Conservation (phyloP, 768 basidiomycete species). For the Termitomyces sp. region DNA sequence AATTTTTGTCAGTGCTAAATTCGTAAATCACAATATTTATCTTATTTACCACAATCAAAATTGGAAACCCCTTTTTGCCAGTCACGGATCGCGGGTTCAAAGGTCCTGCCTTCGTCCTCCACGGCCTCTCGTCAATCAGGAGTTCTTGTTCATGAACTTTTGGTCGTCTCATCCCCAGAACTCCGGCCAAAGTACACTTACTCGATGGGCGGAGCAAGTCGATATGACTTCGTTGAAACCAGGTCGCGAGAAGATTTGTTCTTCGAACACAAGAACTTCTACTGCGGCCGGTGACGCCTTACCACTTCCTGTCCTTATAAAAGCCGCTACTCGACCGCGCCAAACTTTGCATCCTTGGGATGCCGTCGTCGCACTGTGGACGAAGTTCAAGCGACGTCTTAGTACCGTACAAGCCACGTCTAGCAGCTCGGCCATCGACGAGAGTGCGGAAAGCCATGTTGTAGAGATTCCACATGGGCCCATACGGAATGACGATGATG, state of each 20-base stretch:
- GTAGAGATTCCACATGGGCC: constrained; percentile 18
- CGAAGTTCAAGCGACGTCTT: constrained; percentile 48
- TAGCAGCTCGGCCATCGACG: constrained; percentile 48
- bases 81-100: background rate
- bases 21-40: background rate
- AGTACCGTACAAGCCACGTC: constrained; percentile 57
- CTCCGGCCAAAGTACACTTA: constrained; percentile 12
- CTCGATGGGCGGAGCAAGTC: constrained; percentile 19
- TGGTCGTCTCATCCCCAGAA: constrained; percentile 12
- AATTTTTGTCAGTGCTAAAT: background rate
- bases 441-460: constrained; percentile 42
- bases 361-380: constrained; percentile 37
- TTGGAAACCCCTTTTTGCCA: constrained; percentile 9
- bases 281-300: constrained; percentile 29
- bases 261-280: constrained; percentile 19
- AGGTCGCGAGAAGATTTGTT: constrained; percentile 11
- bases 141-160: constrained; percentile 16
- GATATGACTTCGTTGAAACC: constrained; percentile 12
- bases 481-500: constrained; percentile 28
- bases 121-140: background rate
- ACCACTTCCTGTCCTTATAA: constrained; percentile 41
- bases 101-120: background rate
- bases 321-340: constrained; percentile 17
- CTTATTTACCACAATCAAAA: background rate
- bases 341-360: constrained; percentile 25